Conservation (phyloP, 2,329 filamentous ascomycete genomes). For the Epichloe brachyelytri region DNA sequence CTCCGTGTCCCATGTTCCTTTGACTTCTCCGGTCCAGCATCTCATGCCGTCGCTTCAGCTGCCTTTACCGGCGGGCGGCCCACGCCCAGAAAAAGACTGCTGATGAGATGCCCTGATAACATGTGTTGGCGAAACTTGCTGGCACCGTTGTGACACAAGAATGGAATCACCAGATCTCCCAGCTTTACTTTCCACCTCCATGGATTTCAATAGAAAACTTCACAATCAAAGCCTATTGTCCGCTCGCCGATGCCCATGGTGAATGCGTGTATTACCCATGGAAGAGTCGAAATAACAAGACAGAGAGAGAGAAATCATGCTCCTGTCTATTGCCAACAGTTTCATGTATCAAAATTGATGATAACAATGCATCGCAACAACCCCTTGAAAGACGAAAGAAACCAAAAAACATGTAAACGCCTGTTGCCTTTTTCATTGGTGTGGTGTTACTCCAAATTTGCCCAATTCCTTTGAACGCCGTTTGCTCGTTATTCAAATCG, state of each 20-base stretch:
- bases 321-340: not conserved
- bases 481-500: not conserved
- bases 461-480: not conserved
- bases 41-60: too few species aligned
- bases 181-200: not conserved
- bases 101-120: too few species aligned
- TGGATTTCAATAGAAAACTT: not conserved
- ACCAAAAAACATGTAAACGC: not conserved
- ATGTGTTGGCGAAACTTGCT: too few species aligned
- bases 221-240: not conserved
- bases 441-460: not conserved
- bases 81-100: too few species aligned
- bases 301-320: not conserved
- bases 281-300: not conserved
- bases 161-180: not conserved
- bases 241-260: not conserved
- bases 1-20: too few species aligned
- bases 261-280: not conserved
- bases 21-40: too few species aligned
- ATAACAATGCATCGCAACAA: not conserved
- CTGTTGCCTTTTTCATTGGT: not conserved
- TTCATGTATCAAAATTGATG: not conserved
- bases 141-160: not conserved
- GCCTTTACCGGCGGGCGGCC: too few species aligned
- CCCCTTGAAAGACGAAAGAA: not conserved